phyloP scores from a whole-genome alignment of 805 yeast species.

The Suhomyces sp. region DNA sequence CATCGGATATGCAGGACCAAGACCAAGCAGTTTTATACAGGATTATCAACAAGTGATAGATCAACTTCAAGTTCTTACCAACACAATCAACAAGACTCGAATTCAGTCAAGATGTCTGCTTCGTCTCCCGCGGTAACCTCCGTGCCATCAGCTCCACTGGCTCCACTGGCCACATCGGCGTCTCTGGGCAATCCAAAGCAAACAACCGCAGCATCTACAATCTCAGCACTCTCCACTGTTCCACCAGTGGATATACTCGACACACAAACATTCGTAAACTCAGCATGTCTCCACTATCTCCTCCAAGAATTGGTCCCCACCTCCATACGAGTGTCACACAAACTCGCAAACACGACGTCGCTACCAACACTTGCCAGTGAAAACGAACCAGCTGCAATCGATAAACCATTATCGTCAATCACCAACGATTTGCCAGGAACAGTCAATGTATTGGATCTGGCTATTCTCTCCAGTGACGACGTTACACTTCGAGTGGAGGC shows the following conservation, averaged over 20 bases:
- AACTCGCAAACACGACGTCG: constrained; percentile 29
- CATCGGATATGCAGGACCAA: too few relatives aligned
- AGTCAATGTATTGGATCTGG: constrained; percentile 37
- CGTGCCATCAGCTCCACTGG: too few relatives aligned
- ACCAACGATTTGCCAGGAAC: constrained; percentile 43
- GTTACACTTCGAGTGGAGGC: constrained; percentile 60
- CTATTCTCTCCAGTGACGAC: constrained; percentile 43
- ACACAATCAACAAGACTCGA: too few relatives aligned
- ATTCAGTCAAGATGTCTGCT: too few relatives aligned
- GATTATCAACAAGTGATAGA: too few relatives aligned
- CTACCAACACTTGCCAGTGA: constrained; percentile 16
- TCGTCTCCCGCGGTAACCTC: too few relatives aligned
- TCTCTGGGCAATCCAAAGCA: too few relatives aligned
- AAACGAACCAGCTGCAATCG: constrained; percentile 24
- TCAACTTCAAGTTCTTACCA: too few relatives aligned
- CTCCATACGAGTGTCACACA: constrained; percentile 60
- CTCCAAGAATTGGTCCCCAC: constrained; percentile 77
- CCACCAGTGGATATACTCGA: constrained; percentile 26
- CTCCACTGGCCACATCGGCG: too few relatives aligned
- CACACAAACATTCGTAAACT: constrained; percentile 45
- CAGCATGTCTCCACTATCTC: constrained; percentile 58
- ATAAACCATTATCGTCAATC: constrained; percentile 27
- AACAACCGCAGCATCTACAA: too few relatives aligned
- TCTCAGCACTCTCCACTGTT: too few relatives aligned
- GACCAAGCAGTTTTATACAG: too few relatives aligned